Evolutionary conservation across 2,329 filamentous ascomycete species (phyloP), one percentile per base, ranked within the genome.

Genomic region (Elsinoe australis): DNA sequence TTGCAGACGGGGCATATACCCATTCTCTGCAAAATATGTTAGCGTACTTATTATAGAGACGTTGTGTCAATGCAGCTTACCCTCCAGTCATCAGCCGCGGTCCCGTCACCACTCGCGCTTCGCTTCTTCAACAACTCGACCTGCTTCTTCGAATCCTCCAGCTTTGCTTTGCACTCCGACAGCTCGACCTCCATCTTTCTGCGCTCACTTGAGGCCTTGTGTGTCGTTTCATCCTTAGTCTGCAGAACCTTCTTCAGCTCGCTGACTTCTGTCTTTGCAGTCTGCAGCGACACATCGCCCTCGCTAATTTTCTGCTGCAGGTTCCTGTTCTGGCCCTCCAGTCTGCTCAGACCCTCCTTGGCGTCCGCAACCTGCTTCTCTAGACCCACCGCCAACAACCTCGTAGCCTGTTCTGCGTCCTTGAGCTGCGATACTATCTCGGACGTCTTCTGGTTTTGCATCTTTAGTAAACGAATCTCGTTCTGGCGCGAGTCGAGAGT

Each of bases 371-470:
- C 69, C 62, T 96, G 89, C 69, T 95, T 95, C 67, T 98, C 92
- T 52, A 95, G 71, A 58, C 90, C 95, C 55, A 80, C 78, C 14
- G 92, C 72, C 21, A 95, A 67, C 12, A 80, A 79, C 42, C 87
- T 78, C 54, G 83, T 86, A 47, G 85, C 79, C 4, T 80, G 74
- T 63, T 96, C 92, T 1, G 87, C 78, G 48, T 96, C 90, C 70
- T 98, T 98, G 49, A 96, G 72, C 56, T 94, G 86, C 0, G 87
- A 78, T 33, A 98, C 89, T 51, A 96, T 94, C 62, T 96, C 92
- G 0, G 87, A 88, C 50, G 86, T 94, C 67, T 94, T 94, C 39
- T 79, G 75, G 61, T 90, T 94, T 64, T 96, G 89, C 53, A 80
- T 75, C 52, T 87, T 81, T 50, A 95, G 70, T 3, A 82, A 78